Evolutionary conservation across 108 stramenopile species (phyloP), one percentile per base, ranked within the genome.

Genomic region (Fragilariopsis cylindrus): DNA sequence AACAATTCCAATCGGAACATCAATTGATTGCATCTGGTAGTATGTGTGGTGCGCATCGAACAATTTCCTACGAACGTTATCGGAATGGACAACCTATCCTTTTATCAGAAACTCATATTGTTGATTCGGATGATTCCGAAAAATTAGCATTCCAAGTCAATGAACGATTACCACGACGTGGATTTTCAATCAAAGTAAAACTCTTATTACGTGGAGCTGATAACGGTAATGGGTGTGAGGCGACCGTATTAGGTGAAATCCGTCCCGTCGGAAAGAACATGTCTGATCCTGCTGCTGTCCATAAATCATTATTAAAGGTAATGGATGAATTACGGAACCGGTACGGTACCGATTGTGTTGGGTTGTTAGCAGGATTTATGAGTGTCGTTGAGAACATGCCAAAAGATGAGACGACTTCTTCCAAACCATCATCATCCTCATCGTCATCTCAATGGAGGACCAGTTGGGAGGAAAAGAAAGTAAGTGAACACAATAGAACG

Each of bases 201-300:
- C 69, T 94, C 19, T 43, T 80, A 41, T 43, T 94, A 6, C 84
- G 84, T 43, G 77, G 89, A 4, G 76, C 55, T 55, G 79, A 81
- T 21, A 69, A 77, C 12, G 79, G 82, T 42, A 72, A 74, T 9
- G 82, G 76, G 58, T 89, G 90, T 57, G 85, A 85, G 53, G 87
- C 85, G 1, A 84, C 77, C 45, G 87, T 94, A 11, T 49, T 85
- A 5, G 80, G 85, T 42, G 90, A 92, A 47, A 81, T 94, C 47
- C 81, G 89, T 3, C 93, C 93, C 15, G 81, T 91, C 58, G 93
- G 90, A 11, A 94, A 94, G 72, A 88, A 94, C 69, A 81, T 94
- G 81, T 87, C 82, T 21, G 87, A 94, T 65, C 90, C 91, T 68
- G 79, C 76, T 15, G 93, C 90, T 52, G 90, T 94, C 4, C 89